Evolutionary conservation across 352 stramenopile genomes (phyloP), one percentile per base, ranked within the genome.

Genomic region (Globisporangium echinulatum): DNA sequence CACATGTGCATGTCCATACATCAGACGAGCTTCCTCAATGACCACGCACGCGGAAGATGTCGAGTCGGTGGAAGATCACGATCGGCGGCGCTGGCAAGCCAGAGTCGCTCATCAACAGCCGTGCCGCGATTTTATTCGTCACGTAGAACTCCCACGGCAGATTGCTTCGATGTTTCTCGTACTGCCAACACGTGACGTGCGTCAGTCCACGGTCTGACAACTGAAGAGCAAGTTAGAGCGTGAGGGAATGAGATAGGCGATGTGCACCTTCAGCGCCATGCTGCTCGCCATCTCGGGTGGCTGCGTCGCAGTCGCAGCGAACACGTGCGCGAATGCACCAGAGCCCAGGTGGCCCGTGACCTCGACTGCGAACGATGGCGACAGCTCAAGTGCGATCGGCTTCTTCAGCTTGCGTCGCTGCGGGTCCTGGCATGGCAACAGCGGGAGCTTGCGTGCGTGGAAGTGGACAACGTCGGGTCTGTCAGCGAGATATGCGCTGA

Each of bases 61-160:
- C 70, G 19, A 93, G 66, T 11, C 70, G 61, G 54, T 59, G 64
- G 58, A 87, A 81, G 13, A 51, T 61, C 59, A 73, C 74, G 10
- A 88, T 59, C 13, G 73, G 70, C 39, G 17, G 19, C 11, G 46
- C 6, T 10, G 46, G n/a, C 55, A 74, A 61, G 15, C 52, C 60
- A 36, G 66, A 58, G 19, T 68, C 51, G 59, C 59, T 60, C 49
- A 36, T 66, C 19, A 81, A 13, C 40, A 44, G 17, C 25, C 62
- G 77, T 52, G 72, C 70, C 25, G 60, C 70, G 49, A 86, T 69
- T 52, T 75, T 77, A 64, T 86, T 74, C 38, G 77, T 79, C 37
- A 92, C 70, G 57, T 82, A 92, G 42, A 88, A 83, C 51, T 95
- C 86, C 86, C 86, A 95, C n/a, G 71, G 68, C 46, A 95, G 52